Percentiles rank a stretch among this genome's conserved stretches.
phyloP scores from a whole-genome alignment of 495 filamentous ascomycete genomes.

The Pyrenopolyporus hunteri region DNA sequence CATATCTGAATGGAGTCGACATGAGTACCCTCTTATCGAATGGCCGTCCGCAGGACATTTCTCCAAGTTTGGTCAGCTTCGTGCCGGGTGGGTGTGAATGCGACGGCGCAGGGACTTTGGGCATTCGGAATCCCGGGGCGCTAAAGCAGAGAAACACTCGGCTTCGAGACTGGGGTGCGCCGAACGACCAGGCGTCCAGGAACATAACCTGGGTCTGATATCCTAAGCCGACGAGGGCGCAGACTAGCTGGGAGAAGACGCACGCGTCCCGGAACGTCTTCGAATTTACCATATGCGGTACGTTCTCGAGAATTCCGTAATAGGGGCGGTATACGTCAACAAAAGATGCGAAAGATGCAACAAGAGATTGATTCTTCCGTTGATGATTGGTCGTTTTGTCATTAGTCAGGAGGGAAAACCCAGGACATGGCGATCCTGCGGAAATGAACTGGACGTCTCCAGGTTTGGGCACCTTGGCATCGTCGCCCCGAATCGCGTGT shows the following conservation, averaged over 20 bases:
- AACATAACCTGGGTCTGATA: constrained; percentile 71
- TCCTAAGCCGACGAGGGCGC: constrained; percentile 71
- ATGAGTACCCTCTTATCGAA: constrained; percentile 60
- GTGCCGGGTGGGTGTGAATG: constrained; percentile 60
- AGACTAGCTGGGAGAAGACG: constrained; percentile 70
- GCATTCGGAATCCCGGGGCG: constrained; percentile 63
- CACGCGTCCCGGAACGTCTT: constrained; percentile 54
- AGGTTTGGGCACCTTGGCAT: constrained; percentile 53
- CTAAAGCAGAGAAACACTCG: constrained; percentile 71
- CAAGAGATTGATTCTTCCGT: constrained; percentile 69
- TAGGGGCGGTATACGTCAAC: constrained; percentile 75
- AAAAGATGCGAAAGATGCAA: constrained; percentile 74
- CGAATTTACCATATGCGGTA: constrained; percentile 61
- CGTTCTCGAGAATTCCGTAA: constrained; percentile 78
- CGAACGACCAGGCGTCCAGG: constrained; percentile 71
- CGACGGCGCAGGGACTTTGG: constrained; percentile 60
- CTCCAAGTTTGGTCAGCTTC: constrained; percentile 53
- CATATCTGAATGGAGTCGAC: constrained; percentile 62
- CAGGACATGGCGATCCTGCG: constrained; percentile 76
- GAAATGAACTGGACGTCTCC: constrained; percentile 72
- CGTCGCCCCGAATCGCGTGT: constrained; percentile 59
- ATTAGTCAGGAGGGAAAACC: constrained; percentile 67
- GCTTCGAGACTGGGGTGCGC: constrained; percentile 64
- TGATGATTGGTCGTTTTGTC: constrained; percentile 52
- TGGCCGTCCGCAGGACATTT: constrained; percentile 62